Conservation (phyloP, 441 rosid species). For the Eugenia klotzschiana region DNA sequence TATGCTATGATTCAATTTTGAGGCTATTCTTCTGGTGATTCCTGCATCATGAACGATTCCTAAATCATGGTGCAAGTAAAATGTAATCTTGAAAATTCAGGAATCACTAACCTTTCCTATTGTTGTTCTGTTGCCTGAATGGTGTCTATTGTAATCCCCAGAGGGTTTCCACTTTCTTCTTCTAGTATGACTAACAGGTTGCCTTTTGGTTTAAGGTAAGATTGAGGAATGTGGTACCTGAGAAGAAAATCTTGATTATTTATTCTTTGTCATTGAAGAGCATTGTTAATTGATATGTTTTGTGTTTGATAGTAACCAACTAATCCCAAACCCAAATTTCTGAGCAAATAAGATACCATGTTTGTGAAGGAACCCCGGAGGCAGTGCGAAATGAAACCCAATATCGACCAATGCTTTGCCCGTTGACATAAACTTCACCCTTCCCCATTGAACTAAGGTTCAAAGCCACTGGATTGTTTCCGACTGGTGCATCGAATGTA, state of each 20-base stretch:
- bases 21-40: not conserved
- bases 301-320: not conserved
- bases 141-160: conserved; percentile 34
- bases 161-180: conserved; percentile 59
- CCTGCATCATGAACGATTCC: not conserved
- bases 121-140: conserved; percentile 12
- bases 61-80: not conserved
- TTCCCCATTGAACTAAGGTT: conserved; percentile 66
- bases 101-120: not conserved
- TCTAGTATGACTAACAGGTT: conserved; percentile 54
- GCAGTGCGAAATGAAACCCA: conserved; percentile 58
- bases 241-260: not conserved
- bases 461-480: conserved; percentile 51
- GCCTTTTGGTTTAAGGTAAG: conserved; percentile 27
- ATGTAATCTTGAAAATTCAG: not conserved
- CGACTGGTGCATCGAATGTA: conserved; percentile 39
- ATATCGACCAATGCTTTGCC: conserved; percentile 65
- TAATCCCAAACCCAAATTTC: not conserved
- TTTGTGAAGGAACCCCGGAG: conserved; percentile 54
- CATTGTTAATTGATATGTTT: not conserved
- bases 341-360: conserved; percentile 20
- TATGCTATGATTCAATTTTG: not conserved
- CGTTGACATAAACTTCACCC: conserved; percentile 78
- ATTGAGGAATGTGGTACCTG: conserved; percentile 64
- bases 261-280: not conserved